Conservation (phyloP, 2,329 filamentous ascomycete genomes). For the Fusarium stilboides region DNA sequence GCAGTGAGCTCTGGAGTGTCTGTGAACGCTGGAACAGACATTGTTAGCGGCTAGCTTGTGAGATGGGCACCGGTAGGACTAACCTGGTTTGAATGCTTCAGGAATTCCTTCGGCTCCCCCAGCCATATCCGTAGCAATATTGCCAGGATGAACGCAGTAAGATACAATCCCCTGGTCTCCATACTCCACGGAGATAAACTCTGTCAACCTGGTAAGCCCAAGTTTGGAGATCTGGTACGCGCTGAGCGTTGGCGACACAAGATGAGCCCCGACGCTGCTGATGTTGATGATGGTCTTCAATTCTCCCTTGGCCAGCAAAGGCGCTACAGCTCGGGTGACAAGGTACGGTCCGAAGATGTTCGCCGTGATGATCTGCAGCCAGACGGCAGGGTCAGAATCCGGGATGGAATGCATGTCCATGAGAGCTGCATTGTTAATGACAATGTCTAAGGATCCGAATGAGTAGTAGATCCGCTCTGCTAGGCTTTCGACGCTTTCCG, state of each 20-base stretch:
- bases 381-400: slow-evolving; percentile 19
- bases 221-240: slow-evolving; percentile 39
- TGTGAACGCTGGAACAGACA: slow-evolving; percentile 7
- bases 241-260: slow-evolving; percentile 24
- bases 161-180: not conserved
- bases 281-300: slow-evolving; percentile 20
- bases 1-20: slow-evolving; percentile 32
- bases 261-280: slow-evolving; percentile 25
- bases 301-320: slow-evolving; percentile 8
- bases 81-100: slow-evolving; percentile 5
- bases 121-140: slow-evolving; percentile 26
- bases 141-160: slow-evolving; percentile 31
- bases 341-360: slow-evolving; percentile 25
- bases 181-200: slow-evolving; percentile 33
- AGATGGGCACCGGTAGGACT: rapidly evolving
- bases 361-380: slow-evolving; percentile 10
- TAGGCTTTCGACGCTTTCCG: slow-evolving; percentile 15
- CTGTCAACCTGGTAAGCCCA: slow-evolving; percentile 31
- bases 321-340: slow-evolving; percentile 4
- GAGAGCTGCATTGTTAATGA: slow-evolving; percentile 28
- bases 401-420: slow-evolving; percentile 18
- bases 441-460: slow-evolving; percentile 12
- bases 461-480: not conserved
- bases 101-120: slow-evolving; percentile 20
- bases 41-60: rapidly evolving